These are phyloP conservation scores for Brassica incana DNA, from an alignment of 345 rosid species.

Conservation along the genomic window DNA sequence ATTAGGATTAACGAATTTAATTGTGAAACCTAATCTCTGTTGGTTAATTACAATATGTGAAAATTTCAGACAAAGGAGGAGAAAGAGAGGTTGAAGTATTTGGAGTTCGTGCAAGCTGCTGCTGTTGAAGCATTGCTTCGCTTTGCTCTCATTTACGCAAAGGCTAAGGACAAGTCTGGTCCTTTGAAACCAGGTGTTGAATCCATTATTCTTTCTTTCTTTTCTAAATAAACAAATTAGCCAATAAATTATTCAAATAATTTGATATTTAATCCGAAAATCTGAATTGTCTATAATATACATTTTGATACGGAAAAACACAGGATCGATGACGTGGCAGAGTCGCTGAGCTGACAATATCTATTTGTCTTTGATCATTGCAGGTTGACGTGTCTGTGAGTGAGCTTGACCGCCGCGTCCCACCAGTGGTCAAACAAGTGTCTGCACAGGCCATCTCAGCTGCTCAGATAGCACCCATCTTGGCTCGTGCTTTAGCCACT, in stretches of 20 bases:
- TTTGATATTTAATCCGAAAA: too few species aligned
- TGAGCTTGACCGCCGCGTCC: slow-evolving; percentile 62
- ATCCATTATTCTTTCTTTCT: too few species aligned
- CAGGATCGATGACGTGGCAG: background rate
- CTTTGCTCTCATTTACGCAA: slow-evolving; percentile 55
- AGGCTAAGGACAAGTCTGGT: slow-evolving; percentile 79
- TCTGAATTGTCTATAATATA: background rate
- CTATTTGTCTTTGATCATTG: background rate
- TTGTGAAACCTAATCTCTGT: background rate
- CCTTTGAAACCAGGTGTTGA: slow-evolving; percentile 83
- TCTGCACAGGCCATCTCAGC: slow-evolving; percentile 70
- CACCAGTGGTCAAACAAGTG: slow-evolving; percentile 69
- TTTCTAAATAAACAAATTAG: too few species aligned
- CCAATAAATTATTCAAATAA: too few species aligned
- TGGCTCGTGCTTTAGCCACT: slow-evolving; percentile 60
- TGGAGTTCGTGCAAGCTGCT: slow-evolving; percentile 81
- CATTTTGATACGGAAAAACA: background rate
- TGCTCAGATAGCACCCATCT: slow-evolving; percentile 67
- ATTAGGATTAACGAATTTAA: background rate
- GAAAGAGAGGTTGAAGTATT: slow-evolving; percentile 62
- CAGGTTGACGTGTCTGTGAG: slow-evolving; percentile 78
- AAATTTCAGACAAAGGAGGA: slow-evolving; percentile 36
- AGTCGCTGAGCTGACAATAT: background rate
- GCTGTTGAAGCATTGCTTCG: slow-evolving; percentile 56
- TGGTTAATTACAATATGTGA: slow-evolving; percentile 16